A percentile compares a stretch with the other conserved stretches of the same genome.
Conservation (phyloP, 2,329 filamentous ascomycete species). For the Microcyclospora tardicrescens region DNA sequence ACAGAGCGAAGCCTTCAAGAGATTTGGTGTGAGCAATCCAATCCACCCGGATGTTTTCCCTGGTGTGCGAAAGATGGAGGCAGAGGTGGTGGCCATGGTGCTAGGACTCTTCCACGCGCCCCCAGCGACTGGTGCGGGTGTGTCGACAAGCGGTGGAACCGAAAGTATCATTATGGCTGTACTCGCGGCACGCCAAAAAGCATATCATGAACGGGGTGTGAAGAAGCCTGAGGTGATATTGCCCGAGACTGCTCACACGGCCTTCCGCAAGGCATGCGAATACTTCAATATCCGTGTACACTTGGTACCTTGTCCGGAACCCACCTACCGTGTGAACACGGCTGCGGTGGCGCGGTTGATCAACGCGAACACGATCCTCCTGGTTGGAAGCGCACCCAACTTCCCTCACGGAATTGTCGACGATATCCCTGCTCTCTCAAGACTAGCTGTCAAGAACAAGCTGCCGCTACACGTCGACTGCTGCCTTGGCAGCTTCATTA, state of each 20-base stretch:
- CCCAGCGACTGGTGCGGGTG: conserved; percentile 47
- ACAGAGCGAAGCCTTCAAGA: conserved; percentile 84
- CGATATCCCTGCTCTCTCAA: conserved; percentile 75
- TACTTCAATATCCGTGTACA: conserved; percentile 98
- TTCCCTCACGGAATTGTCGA: conserved; percentile 98
- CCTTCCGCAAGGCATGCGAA: conserved; percentile 85
- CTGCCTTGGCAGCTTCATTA: conserved; percentile 88
- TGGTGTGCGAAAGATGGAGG: conserved; percentile 97
- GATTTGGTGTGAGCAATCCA: conserved; percentile 90
- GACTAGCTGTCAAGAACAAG: conserved; percentile 64
- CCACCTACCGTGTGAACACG: conserved; percentile 72
- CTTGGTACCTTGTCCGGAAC: conserved; percentile 73
- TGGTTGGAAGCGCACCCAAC: conserved; percentile 92
- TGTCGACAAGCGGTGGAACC: conserved; percentile 83
- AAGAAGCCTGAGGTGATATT: conserved; percentile 97
- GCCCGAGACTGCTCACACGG: conserved; percentile 86
- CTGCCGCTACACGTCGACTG: conserved; percentile 93
- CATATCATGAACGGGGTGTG: conserved; percentile 68
- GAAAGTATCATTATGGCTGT: conserved; percentile 97
- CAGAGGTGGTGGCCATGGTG: conserved; percentile 93
- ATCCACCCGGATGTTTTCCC: conserved; percentile 98
- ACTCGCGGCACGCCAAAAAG: conserved; percentile 79
- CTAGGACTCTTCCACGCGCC: conserved; percentile 69
- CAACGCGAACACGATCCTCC: conserved; percentile 84
- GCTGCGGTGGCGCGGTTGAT: conserved; percentile 68